phyloP scores from a whole-genome alignment of 2,329 filamentous ascomycete species.

The Colletotrichum cuscutae region DNA sequence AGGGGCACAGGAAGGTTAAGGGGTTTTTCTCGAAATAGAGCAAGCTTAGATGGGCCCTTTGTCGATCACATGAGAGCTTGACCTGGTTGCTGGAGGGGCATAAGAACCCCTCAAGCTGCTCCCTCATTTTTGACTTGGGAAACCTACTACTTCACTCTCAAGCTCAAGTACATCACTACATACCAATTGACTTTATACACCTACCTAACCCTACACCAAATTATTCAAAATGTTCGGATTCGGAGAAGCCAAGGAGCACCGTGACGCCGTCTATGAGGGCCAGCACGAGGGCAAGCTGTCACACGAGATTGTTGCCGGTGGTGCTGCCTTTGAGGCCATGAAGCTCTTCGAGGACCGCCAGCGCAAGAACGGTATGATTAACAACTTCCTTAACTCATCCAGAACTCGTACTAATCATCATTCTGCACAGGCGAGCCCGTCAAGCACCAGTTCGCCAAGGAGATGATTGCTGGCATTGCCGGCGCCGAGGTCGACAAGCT shows the following conservation, averaged over 20 bases:
- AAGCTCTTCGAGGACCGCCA: slow-evolving; percentile 83
- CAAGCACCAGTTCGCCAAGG: slow-evolving; percentile 81
- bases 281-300: slow-evolving; percentile 44
- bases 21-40: slow-evolving; percentile 4
- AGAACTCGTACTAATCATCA: background rate
- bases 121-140: background rate
- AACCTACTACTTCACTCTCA: no score
- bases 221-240: slow-evolving; percentile 35
- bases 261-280: slow-evolving; percentile 39
- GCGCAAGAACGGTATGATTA: slow-evolving; percentile 70
- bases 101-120: slow-evolving; percentile 30
- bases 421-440: slow-evolving; percentile 70
- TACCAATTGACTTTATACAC: background rate
- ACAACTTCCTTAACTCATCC: background rate
- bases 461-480: slow-evolving; percentile 77
- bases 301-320: slow-evolving; percentile 81
- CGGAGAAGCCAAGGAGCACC: slow-evolving; percentile 35
- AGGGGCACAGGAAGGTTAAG: slow-evolving; percentile 8
- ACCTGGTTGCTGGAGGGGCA: background rate
- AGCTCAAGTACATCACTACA: background rate
- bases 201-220: background rate
- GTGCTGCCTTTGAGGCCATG: slow-evolving; percentile 82
- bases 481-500: slow-evolving; percentile 82
- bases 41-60: slow-evolving; percentile 6
- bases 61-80: slow-evolving; percentile 28